Conservation (phyloP, 345 rosid species). For the Cardamine chenopodiifolia region DNA sequence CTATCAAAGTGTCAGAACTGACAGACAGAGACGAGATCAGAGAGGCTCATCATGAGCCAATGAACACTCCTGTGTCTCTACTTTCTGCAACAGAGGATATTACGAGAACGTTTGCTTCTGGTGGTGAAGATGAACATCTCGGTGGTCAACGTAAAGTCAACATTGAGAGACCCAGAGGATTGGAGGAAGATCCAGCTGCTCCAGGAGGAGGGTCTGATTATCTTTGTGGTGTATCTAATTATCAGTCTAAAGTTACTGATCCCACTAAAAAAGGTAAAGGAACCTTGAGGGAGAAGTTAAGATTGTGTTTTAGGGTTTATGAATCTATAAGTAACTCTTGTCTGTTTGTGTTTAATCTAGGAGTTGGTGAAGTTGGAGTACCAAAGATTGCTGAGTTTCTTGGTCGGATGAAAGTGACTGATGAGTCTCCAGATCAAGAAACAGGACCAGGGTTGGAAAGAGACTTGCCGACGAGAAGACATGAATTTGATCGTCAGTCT, state of each 20-base stretch:
- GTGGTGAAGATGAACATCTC: conserved; percentile 36
- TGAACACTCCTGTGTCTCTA: conserved; percentile 43
- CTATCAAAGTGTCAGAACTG: neutral
- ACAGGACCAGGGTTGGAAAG: conserved; percentile 20
- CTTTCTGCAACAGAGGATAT: conserved; percentile 43
- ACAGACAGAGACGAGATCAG: conserved; percentile 35
- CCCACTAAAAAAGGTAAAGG: conserved; percentile 50
- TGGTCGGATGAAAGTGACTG: conserved; percentile 45
- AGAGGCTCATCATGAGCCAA: conserved; percentile 43
- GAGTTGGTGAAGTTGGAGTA: conserved; percentile 46
- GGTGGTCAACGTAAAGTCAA: conserved; percentile 47
- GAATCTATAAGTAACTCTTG: neutral
- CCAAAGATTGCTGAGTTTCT: conserved; percentile 44
- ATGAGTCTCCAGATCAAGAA: conserved; percentile 24
- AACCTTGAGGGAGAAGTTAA: neutral
- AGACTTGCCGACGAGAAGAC: conserved; percentile 13
- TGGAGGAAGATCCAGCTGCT: conserved; percentile 63
- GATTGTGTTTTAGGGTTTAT: neutral
- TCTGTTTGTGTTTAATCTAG: conserved; percentile 25
- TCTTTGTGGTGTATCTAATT: conserved; percentile 48
- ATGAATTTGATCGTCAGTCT: neutral
- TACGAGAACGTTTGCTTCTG: conserved; percentile 38
- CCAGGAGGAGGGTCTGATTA: conserved; percentile 41
- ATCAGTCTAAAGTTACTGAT: conserved; percentile 60
- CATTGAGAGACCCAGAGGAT: conserved; percentile 43